phyloP scores from a whole-genome alignment of 2,329 filamentous ascomycete genomes.

The Alternaria arbusti region DNA sequence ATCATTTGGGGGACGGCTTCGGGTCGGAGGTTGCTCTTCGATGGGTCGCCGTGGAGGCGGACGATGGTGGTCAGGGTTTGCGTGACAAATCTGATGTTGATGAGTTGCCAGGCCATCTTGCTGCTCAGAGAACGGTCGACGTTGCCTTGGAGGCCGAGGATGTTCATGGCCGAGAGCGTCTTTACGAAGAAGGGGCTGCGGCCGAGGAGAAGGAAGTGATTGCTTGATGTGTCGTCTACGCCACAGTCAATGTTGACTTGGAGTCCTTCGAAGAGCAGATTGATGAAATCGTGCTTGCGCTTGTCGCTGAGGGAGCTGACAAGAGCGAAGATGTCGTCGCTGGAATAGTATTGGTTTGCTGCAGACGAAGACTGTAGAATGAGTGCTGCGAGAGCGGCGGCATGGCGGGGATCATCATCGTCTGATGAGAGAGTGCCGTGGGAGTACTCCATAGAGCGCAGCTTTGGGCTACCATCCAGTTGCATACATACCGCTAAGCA shows the following conservation, averaged over 20 bases:
- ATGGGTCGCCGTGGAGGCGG: constrained; percentile 53
- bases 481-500: constrained; percentile 55
- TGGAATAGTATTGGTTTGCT: constrained; percentile 54
- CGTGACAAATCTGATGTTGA: constrained; percentile 74
- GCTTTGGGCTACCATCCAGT: constrained; percentile 51
- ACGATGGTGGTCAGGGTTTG: constrained; percentile 67
- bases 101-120: constrained; percentile 75
- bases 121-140: constrained; percentile 66
- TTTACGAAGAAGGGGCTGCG: constrained; percentile 74
- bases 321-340: constrained; percentile 58
- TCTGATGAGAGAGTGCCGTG: constrained; percentile 39
- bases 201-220: constrained; percentile 45
- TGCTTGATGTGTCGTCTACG: constrained; percentile 69
- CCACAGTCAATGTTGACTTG: constrained; percentile 76
- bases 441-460: constrained; percentile 52
- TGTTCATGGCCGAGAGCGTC: constrained; percentile 78
- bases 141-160: constrained; percentile 64
- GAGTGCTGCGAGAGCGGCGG: constrained; percentile 50
- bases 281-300: constrained; percentile 59
- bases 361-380: constrained; percentile 52
- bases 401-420: constrained; percentile 42
- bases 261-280: constrained; percentile 63
- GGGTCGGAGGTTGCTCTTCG: constrained; percentile 52
- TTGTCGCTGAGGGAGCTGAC: constrained; percentile 34
- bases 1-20: constrained; percentile 52